Evolutionary conservation across 129 eudicot species (phyloP), one percentile per base, ranked within the genome.

Genomic region (Apium graveolens): DNA sequence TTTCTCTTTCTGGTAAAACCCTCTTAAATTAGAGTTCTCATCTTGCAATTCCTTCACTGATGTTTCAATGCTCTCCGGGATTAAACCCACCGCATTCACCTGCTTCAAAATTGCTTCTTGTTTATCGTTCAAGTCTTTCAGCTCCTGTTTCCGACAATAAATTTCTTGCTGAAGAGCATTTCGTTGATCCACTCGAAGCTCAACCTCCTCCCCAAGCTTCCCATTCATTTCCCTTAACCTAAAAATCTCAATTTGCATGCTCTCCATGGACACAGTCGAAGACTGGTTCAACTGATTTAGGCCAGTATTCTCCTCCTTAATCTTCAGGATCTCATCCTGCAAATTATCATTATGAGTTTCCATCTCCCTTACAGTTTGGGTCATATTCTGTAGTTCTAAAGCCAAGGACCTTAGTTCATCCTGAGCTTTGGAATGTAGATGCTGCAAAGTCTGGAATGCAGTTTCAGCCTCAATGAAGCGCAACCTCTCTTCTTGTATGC

Each of bases 151-250:
- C 76, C 92, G 74, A 76, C 95, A 87, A 87, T 88, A 92, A 21
- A 92, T 92, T 86, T 96, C 97, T 83, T 92, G 96, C 84, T 96
- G 99, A 79, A 95, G 99, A 66, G 94, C 92, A 75, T 92, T 92
- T 83, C 95, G 87, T 83, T 95, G 90, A 78, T 90, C 95, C 77
- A 88, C 88, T 43, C 95, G 84, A 51, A 92, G 89, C 81, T 85
- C 93, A 82, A 95, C 89, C 74, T 96, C 97, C 78, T 87, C 88
- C 80, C 83, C 88, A 31, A 95, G 97, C 76, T 90, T 95, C 57
- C 82, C 90, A 45, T 87, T 92, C 0, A 84, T 81, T 73, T 92
- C 91, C 79, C 66, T 88, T 72, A 95, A 84, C 80, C 80, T 82
- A 65, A 80, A 78, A 76, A 88, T 95, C 79, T 90, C 94, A 5